Evolutionary conservation across 805 yeast species (phyloP), one percentile per base, ranked within the genome.

Genomic region (Starmerella vaccinii): DNA sequence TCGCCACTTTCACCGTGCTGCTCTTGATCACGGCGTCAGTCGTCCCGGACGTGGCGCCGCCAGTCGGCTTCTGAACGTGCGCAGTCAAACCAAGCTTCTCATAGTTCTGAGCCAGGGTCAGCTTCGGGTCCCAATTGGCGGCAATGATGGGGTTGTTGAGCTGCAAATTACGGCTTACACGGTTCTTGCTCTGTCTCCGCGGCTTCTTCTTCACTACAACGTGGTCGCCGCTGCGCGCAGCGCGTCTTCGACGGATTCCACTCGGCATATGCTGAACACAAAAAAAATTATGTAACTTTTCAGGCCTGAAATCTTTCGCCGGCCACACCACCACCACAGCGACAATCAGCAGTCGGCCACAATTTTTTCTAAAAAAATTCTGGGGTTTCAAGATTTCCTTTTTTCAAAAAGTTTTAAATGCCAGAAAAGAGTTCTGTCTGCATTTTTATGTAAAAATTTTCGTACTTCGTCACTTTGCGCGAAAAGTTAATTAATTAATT

Each of bases 31-130:
- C 33, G 69, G 72, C 34, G 32, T 44, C 41, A 22, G 50, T 41
- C 8, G 37, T 71, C 50, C 74, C 71, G 50, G 75, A 76, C 61
- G 86, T 95, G n/a, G 67, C 68, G 44, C 97, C 97, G 53, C 97
- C 97, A 1, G 95, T 79, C 1, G 78, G 72, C 16, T 67, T 70
- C 23, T 83, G 82, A 33, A 89, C 66, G 58, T 79, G 78, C 10
- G 84, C 73, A 33, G 78, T 71, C 48, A 92, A 71, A 3, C 98
- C 98, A 26, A 92, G 69, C 56, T 73, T 78, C 59, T 81, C 81
- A 68, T 92, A 90, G 66, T 92, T 92, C 64, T 92, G 97, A 47
- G 79, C 74, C 53, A 89, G 69, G 0, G 97, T 89, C 50, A 82
- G 72, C 12, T 76, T 75, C 52, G 80, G 76, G 67, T 92, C 95